These are phyloP conservation scores for Xylaria scruposa DNA, from an alignment of 495 filamentous ascomycete genomes.

Conservation along the genomic window DNA sequence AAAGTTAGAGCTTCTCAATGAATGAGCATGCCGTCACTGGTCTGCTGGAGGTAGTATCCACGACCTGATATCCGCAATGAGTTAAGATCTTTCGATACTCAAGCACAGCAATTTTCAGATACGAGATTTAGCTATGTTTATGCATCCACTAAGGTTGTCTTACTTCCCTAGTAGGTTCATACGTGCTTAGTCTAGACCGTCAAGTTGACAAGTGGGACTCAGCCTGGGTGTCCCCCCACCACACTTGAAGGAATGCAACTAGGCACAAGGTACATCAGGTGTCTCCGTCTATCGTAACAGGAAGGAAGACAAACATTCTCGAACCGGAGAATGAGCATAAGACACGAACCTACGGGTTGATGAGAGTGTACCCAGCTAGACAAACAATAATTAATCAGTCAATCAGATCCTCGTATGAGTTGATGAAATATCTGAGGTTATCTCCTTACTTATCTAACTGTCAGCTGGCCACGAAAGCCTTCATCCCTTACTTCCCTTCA, in stretches of 20 bases:
- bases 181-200: not conserved
- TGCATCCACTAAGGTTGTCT: not conserved
- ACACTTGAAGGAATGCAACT: not conserved
- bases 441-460: not conserved
- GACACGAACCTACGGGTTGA: not conserved
- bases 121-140: not conserved
- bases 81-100: not conserved
- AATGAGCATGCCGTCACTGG: not conserved
- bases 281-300: conserved; percentile 10
- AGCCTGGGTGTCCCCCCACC: conserved; percentile 5
- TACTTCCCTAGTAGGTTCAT: not conserved
- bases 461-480: not conserved
- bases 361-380: not conserved
- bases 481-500: not conserved
- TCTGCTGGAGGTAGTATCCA: not conserved
- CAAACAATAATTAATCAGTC: not conserved
- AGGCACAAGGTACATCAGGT: not conserved
- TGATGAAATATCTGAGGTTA: not conserved
- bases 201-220: not conserved
- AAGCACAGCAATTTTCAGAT: not conserved
- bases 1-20: not conserved
- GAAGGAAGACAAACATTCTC: not conserved
- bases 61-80: not conserved
- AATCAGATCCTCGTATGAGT: not conserved
- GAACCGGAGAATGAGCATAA: not conserved